Base-by-base conservation (phyloP, 1,284 basidiomycete genomes). In the Leucoagaricus sp. region DNA sequence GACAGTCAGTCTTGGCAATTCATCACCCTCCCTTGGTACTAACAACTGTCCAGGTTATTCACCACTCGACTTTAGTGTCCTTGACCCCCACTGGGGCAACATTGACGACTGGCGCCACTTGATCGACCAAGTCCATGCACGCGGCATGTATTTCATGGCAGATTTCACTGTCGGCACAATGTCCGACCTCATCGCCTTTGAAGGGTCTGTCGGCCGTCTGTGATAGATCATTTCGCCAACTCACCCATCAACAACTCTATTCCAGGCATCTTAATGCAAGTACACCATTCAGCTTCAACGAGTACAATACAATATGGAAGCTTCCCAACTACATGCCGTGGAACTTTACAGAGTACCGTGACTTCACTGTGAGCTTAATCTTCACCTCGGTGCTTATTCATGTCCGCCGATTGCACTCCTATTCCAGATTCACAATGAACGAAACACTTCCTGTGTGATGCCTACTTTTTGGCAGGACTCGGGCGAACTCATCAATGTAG, bases 101-200 rank as follows among this genome's bases (percentile, higher is more conserved):
- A 75, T 94, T 57, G 69, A 79, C 21, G 91, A 94, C 60, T 96
- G 93, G 93, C 77, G 81, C 34, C 68, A 77, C 33, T 72, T 89
- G 53, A 86, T 95, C 62, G 86, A 91, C 67, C 80, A 81, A 49
- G 79, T 95, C 31, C 94, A 96, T 66, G 73, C 81, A 0, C 82
- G 84, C 44, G 87, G 86, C 53, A 94, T 96, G 93, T 95, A 94
- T 70, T 71, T 95, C 65, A 94, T 96, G 84, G 80, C 86, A 28
- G 94, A 96, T 74, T 93, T 96, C 67, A 96, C 94, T 0, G 89
- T 96, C 56, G 93, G 93, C 25, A 96, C 94, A 2, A 92, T 96
- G 85, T 82, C 81, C 59, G 93, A 96, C 75, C 78, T 94, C 61
- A 79, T 96, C 66, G 93, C 90, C 41, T 94, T 93, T 64, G 71